Evolutionary conservation across 495 filamentous ascomycete species (phyloP), one percentile per base, ranked within the genome.

Genomic region (Viridothelium virens): DNA sequence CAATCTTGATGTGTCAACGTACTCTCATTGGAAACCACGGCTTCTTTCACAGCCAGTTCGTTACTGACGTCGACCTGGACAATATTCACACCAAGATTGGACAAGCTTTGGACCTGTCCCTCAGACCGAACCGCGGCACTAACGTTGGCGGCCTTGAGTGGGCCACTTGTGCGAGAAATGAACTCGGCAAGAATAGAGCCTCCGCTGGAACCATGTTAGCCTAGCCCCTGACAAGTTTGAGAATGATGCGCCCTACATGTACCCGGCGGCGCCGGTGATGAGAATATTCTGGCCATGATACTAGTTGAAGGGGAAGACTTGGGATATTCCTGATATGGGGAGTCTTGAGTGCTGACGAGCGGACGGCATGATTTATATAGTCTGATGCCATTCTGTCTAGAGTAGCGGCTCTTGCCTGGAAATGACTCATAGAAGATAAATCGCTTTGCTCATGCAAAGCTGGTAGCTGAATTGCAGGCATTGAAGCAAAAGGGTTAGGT

Each of bases 191-290:
- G 41, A 25, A 69, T 39, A 0, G 68, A 69, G 56, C 68, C 68
- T 56, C 68, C 68, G 34, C 63, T 68, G 36, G 3, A 46, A 48
- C 46, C 11, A 10, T 65, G 33, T 67, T 18, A 33, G 25, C n/a
- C 38, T n/a, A 47, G 61, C 25, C 1, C 25, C 25, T 25, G 25
- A 41, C n/a, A 59, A n/a, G 11, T 34, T 48, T 3, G 34, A 31
- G 33, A 16, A n/a, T 16, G 47, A 7, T 11, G 53, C 16, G 2
- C 38, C 66, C 2, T 61, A 68, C 66, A 69, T 69, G 44, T 67
- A 69, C 1, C 68, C 68, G 6, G 68, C 68, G 25, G 68, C 68
- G 31, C 68, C 68, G n/a, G 68, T 69, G 59, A 69, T 59, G 44
- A 69, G 68, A 31, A 69, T 63, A 31, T 69, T 69, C 61, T 63